These are phyloP conservation scores for Candida ovalis DNA, from an alignment of 805 yeast genomes.

Conservation along the genomic window DNA sequence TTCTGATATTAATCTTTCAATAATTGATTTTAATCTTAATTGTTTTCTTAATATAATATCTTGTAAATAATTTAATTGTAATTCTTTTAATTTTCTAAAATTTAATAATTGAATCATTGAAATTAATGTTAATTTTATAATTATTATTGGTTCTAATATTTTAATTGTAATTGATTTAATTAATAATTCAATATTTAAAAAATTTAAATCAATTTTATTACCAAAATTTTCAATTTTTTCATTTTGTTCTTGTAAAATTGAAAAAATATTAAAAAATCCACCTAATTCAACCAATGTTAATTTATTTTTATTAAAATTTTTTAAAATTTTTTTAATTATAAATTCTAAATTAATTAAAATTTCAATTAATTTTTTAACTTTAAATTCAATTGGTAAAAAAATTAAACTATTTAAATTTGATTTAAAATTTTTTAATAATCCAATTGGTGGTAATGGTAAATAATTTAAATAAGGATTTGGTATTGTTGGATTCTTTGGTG, in stretches of 20 bases:
- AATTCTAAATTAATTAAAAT: conserved; percentile 31
- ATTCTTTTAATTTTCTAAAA: conserved; percentile 49
- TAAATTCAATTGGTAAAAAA: conserved; percentile 26
- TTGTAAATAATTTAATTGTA: conserved; percentile 43
- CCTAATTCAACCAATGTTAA: conserved; percentile 47
- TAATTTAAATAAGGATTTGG: conserved; percentile 51
- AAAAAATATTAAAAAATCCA: conserved; percentile 53
- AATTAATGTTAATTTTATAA: conserved; percentile 40
- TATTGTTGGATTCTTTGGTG: conserved; percentile 47
- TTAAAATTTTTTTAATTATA: conserved; percentile 34
- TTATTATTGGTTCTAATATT: conserved; percentile 51
- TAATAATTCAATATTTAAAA: conserved; percentile 45
- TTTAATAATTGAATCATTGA: conserved; percentile 42
- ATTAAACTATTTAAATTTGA: conserved; percentile 23
- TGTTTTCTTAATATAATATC: conserved; percentile 37
- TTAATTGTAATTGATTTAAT: conserved; percentile 35
- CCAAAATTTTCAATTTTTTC: conserved; percentile 47
- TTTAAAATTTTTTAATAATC: conserved; percentile 24
- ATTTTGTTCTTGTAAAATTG: conserved; percentile 39
- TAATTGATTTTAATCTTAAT: conserved; percentile 24
- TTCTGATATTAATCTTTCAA: conserved; percentile 23
- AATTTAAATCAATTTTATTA: conserved; percentile 47
- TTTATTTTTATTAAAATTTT: conserved; percentile 38
- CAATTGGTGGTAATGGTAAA: conserved; percentile 39
- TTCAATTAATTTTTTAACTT: conserved; percentile 13